Percentiles rank a stretch among this genome's conserved stretches.
Conservation (phyloP, 2,329 filamentous ascomycete species). For the Aspergillus alliaceus region DNA sequence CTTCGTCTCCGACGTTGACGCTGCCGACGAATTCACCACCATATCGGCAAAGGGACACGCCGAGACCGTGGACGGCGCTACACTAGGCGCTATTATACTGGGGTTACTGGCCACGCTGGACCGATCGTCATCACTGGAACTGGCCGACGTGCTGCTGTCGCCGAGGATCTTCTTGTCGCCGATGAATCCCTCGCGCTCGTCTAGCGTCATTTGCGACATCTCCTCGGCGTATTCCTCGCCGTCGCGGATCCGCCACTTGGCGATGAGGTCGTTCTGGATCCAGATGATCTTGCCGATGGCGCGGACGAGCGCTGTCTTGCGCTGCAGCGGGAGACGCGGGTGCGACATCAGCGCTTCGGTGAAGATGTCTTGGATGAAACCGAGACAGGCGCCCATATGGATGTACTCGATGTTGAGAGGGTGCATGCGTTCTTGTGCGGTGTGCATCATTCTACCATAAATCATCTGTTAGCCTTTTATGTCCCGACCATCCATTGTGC, state of each 20-base stretch:
- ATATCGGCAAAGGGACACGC: conserved; percentile 34
- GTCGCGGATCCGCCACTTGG: conserved; percentile 75
- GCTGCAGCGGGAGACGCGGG: conserved; percentile 63
- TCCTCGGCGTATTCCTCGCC: conserved; percentile 59
- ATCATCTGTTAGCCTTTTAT: neutral
- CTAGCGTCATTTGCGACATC: conserved; percentile 41
- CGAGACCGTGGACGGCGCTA: conserved; percentile 17
- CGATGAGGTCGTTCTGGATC: conserved; percentile 85
- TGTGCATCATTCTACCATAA: conserved; percentile 68
- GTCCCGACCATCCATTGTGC: neutral
- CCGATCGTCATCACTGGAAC: conserved; percentile 31
- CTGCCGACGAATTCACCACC: conserved; percentile 4
- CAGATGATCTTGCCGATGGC: conserved; percentile 79
- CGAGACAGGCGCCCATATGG: conserved; percentile 70
- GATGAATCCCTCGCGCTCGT: conserved; percentile 64
- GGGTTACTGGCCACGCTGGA: conserved; percentile 25
- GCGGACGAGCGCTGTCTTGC: conserved; percentile 72
- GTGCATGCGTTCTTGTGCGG: conserved; percentile 69
- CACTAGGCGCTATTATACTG: conserved; percentile 16
- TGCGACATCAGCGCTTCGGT: conserved; percentile 74
- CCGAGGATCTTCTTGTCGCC: conserved; percentile 60
- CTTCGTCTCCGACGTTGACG: conserved; percentile 27
- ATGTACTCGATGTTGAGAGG: conserved; percentile 78
- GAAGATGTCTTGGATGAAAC: conserved; percentile 75
- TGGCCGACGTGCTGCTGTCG: conserved; percentile 24